Percentiles rank a stretch among this genome's conserved stretches.
Evolutionary conservation across 2,329 filamentous ascomycete species (phyloP).

Genomic region (Didymella lethalis): DNA sequence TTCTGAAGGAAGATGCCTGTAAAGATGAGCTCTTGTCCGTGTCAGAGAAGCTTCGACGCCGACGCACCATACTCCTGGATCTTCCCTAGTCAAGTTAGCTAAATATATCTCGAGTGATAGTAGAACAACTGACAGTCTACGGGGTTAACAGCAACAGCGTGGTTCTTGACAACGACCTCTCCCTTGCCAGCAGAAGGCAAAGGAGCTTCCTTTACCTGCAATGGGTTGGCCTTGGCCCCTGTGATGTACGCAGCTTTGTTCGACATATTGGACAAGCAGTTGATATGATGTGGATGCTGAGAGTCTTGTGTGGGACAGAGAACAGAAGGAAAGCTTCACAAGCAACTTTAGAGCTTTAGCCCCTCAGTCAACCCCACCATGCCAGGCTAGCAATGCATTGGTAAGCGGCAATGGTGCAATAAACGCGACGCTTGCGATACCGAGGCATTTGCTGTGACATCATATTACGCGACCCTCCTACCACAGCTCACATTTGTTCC

Average conservation of each 20-base stretch:
- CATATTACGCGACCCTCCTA: not conserved
- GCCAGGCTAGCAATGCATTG: not conserved
- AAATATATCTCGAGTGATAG: not conserved
- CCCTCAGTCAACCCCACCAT: not conserved
- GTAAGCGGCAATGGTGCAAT: constrained; percentile 11
- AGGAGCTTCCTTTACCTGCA: constrained; percentile 42
- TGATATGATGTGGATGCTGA: not conserved
- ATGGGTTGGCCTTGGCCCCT: constrained; percentile 38
- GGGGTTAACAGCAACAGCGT: constrained; percentile 46
- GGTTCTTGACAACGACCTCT: constrained; percentile 47
- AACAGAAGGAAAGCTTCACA: not conserved
- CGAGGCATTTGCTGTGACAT: constrained; percentile 9
- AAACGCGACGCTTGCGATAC: not conserved
- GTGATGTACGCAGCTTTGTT: constrained; percentile 48
- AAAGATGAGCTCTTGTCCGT: not conserved
- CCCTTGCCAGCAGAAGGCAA: constrained; percentile 39
- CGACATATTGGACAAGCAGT: constrained; percentile 26
- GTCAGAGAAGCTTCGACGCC: not conserved
- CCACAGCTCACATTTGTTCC: too few relatives aligned
- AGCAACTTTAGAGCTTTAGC: not conserved
- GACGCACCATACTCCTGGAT: constrained; percentile 43
- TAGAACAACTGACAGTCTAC: constrained; percentile 35
- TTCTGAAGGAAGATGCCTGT: constrained; percentile 47
- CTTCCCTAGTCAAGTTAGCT: constrained; percentile 36
- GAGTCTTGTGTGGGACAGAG: not conserved